Base-by-base conservation (phyloP, 2,329 filamentous ascomycete species). In the Cadophora gregata region DNA sequence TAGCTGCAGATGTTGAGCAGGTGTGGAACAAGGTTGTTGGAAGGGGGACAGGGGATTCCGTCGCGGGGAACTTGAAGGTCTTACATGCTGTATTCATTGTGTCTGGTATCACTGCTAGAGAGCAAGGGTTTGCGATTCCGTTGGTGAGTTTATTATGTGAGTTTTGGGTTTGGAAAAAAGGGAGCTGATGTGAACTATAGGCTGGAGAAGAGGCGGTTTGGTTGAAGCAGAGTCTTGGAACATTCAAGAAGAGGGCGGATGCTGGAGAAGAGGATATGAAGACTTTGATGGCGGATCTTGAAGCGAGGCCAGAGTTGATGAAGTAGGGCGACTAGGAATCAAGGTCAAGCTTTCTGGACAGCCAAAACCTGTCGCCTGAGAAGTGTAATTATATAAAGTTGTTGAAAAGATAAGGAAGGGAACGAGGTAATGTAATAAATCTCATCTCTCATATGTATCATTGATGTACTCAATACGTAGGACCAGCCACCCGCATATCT, bases 261-360 rank as follows among this genome's bases (percentile, higher is more conserved):
- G 59, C 33, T 25, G 68, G 66, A 12, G 66, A 70, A n/a, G 65
- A 67, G n/a, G 62, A 70, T 47, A 67, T 70, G 58, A 63, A 61
- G 25, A 27, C 14, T 19, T 36, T 70, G 25, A 36, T 67, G 10
- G 50, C 53, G 2, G 65, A 67, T 7, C 33, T 69, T n/a, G 55
- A 64, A 21, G n/a, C 31, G 19, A 58, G 55, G 42, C 55, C 55
- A 42, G 55, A 27, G 10, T 36, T 58, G 55, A 25, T 58, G 55
- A 58, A 42, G 21, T 58, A 38, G 38, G 38, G 19, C 19, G 6
- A 4, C 19, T 42, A 16, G 10, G 19, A 42, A 42, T 42, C 16
- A 14, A 5, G 31, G 31, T 33, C 31, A 33, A 10, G 31, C 10
- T 33, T 33, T 10, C 10, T 10, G 5, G 31, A 33, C 31, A 33